Conservation (phyloP, 805 yeast species). For the Monosporozyma unispora region DNA sequence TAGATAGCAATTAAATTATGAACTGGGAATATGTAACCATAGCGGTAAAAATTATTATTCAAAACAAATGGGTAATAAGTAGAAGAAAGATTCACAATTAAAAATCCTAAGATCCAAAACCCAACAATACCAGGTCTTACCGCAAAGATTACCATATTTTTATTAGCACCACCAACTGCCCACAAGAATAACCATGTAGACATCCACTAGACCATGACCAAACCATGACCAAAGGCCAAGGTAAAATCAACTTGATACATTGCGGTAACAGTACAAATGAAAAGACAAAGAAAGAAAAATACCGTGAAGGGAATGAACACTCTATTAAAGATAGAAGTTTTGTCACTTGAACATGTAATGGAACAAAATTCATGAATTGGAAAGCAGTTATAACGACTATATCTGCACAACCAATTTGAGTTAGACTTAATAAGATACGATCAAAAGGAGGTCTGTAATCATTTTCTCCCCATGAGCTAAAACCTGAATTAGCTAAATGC, state of each 20-base stretch:
- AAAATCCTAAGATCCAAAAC: constrained; percentile 64
- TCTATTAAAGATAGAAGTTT: constrained; percentile 43
- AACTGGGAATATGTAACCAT: constrained; percentile 61
- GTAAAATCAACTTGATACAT: constrained; percentile 60
- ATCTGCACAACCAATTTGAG: constrained; percentile 70
- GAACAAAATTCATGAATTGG: constrained; percentile 53
- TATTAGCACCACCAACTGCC: constrained; percentile 71
- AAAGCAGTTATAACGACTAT: constrained; percentile 63
- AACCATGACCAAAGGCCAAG: constrained; percentile 61
- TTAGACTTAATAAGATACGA: constrained; percentile 52
- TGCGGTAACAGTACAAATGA: constrained; percentile 50
- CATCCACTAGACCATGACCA: constrained; percentile 72
- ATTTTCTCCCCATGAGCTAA: constrained; percentile 26
- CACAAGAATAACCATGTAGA: constrained; percentile 56
- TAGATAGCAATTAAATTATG: constrained; percentile 55
- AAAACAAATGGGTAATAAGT: constrained; percentile 58
- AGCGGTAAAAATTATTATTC: constrained; percentile 45
- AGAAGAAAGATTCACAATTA: constrained; percentile 57
- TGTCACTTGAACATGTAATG: constrained; percentile 43
- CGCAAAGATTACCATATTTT: constrained; percentile 47
- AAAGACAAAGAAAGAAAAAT: constrained; percentile 49
- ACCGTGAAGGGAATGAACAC: constrained; percentile 39
- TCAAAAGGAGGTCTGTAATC: constrained; percentile 45
- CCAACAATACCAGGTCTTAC: constrained; percentile 58
- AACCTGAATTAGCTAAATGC: constrained; percentile 18